Conservation (phyloP, 148 eudicot genomes). For the Chenopodium quinoa region DNA sequence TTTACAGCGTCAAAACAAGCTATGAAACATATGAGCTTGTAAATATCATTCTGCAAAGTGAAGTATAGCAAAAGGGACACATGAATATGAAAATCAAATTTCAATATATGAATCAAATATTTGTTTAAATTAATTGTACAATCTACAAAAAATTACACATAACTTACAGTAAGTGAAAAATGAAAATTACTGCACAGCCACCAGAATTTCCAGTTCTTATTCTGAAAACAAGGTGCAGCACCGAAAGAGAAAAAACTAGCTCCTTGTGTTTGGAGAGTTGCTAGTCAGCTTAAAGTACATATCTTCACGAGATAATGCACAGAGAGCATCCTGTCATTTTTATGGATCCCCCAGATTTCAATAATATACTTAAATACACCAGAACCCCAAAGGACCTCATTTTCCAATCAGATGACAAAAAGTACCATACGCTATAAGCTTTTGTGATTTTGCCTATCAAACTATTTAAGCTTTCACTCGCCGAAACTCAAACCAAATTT, state of each 20-base stretch:
- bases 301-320: not conserved
- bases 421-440: not conserved
- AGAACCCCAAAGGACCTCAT: not conserved
- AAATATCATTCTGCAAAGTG: not conserved
- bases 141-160: conserved; percentile 28
- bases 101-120: not conserved
- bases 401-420: not conserved
- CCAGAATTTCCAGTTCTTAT: conserved; percentile 1
- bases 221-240: not conserved
- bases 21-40: not conserved
- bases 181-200: not conserved
- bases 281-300: conserved; percentile 5
- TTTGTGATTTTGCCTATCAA: not conserved
- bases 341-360: conserved; percentile 3
- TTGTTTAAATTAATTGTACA: conserved; percentile 9
- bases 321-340: not conserved
- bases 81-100: not conserved
- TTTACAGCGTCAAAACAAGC: not conserved
- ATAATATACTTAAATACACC: not conserved
- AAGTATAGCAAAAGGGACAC: not conserved
- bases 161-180: conserved; percentile 11
- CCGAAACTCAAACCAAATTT: conserved; percentile 91
- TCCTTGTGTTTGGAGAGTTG: conserved; percentile 2
- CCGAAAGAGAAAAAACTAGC: conserved; percentile 3
- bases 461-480: conserved; percentile 42